A percentile compares a stretch with the other conserved stretches of the same genome.
phyloP scores from a whole-genome alignment of 352 stramenopile genomes.

The Blastocystis sp. region DNA sequence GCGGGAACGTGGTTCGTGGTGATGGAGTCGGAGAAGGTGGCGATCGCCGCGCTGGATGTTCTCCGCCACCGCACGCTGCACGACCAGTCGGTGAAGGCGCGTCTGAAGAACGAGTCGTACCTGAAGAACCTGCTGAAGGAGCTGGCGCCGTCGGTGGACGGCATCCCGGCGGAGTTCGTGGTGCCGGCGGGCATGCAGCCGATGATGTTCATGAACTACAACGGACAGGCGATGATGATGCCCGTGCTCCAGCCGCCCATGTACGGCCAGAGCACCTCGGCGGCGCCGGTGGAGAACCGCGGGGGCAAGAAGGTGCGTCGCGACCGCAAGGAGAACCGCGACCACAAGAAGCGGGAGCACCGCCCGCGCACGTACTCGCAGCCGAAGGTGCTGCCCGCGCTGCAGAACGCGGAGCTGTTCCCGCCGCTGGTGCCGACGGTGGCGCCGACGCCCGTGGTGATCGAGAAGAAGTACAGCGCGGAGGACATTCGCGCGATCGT shows the following conservation, averaged over 20 bases:
- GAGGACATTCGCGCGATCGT: constrained; percentile 58
- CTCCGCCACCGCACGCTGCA: constrained; percentile 29
- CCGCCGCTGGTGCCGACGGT: constrained; percentile 52
- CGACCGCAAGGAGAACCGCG: constrained; percentile 20
- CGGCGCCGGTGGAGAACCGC: not conserved
- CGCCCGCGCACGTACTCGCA: constrained; percentile 7
- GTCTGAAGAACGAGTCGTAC: constrained; percentile 69
- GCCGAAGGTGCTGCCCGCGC: constrained; percentile 19
- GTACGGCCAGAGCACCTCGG: not conserved
- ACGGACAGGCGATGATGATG: constrained; percentile 45
- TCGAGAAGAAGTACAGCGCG: constrained; percentile 22
- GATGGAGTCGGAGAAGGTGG: constrained; percentile 53
- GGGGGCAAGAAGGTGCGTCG: not conserved
- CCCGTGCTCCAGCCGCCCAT: not conserved
- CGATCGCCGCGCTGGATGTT: constrained; percentile 24
- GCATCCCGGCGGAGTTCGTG: constrained; percentile 33
- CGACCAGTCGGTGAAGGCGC: constrained; percentile 37
- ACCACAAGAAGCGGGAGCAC: constrained; percentile 4
- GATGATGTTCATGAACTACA: constrained; percentile 38
- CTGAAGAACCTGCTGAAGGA: constrained; percentile 63
- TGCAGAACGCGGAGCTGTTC: constrained; percentile 49
- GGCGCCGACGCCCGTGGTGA: constrained; percentile 8
- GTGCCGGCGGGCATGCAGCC: constrained; percentile 20
- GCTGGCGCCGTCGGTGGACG: not conserved
- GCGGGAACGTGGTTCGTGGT: constrained; percentile 57